Conservation (phyloP, 192 early-diverging fungal species). For the Backusella sp. region DNA sequence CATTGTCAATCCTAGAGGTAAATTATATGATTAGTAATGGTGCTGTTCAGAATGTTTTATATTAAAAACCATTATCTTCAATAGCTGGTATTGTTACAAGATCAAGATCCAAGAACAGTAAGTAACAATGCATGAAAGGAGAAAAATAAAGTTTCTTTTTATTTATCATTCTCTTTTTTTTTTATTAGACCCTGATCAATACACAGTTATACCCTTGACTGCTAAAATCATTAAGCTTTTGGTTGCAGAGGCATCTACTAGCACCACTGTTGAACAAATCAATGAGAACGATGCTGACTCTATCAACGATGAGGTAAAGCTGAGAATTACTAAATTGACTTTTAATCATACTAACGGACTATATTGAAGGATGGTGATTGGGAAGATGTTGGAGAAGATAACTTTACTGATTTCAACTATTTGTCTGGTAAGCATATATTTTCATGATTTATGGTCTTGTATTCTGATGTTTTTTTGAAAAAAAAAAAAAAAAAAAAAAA, state of each 20-base stretch:
- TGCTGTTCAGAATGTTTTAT: background rate
- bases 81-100: slow-evolving; percentile 56
- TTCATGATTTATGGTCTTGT: background rate
- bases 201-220: slow-evolving; percentile 71
- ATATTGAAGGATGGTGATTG: slow-evolving; percentile 50
- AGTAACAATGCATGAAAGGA: slow-evolving; percentile 5
- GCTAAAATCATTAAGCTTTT: slow-evolving; percentile 88
- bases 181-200: slow-evolving; percentile 72
- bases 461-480: background rate
- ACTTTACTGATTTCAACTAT: slow-evolving; percentile 43
- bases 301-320: slow-evolving; percentile 52
- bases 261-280: slow-evolving; percentile 54
- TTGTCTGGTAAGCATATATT: slow-evolving; percentile 40
- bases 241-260: slow-evolving; percentile 72
- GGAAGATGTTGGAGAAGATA: slow-evolving; percentile 62
- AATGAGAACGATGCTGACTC: slow-evolving; percentile 55
- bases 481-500: background rate
- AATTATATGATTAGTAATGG: background rate
- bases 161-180: background rate
- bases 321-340: background rate
- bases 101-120: slow-evolving; percentile 45
- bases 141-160: background rate
- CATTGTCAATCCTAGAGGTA: slow-evolving; percentile 49
- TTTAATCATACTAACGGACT: background rate
- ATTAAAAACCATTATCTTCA: background rate